phyloP scores from a whole-genome alignment of 345 rosid genomes.

The Eucalyptus sp. region DNA sequence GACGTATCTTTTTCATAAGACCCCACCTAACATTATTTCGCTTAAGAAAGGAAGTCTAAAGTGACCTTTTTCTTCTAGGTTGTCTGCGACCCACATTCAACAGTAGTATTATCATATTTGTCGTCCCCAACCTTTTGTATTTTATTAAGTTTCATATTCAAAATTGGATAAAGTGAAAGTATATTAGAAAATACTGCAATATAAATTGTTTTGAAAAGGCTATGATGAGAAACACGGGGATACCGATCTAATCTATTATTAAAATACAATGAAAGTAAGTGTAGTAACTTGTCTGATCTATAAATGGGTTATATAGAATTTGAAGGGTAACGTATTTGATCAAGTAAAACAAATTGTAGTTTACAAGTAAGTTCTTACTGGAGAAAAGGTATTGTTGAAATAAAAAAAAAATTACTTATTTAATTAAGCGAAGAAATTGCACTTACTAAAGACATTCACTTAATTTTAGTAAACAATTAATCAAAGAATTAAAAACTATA shows the following conservation, averaged over 20 bases:
- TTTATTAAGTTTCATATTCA: not conserved
- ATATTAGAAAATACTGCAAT: not conserved
- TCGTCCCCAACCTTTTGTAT: not conserved
- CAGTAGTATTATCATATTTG: fast-evolving
- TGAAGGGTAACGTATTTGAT: not conserved
- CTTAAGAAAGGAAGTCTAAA: not conserved
- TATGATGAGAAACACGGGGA: not conserved
- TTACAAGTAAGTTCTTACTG: not conserved
- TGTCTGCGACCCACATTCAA: not conserved
- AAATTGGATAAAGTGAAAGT: not conserved
- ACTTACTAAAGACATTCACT: not conserved
- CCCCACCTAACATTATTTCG: not conserved
- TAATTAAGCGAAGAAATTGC: not conserved
- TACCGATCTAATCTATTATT: not conserved
- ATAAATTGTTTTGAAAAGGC: not conserved
- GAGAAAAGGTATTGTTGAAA: not conserved
- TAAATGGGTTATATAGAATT: not conserved
- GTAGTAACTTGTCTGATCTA: not conserved
- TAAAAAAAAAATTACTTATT: not conserved
- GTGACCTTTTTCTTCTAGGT: not conserved
- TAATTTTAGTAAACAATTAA: not conserved
- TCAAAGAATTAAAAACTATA: not conserved
- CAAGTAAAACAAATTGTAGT: not conserved
- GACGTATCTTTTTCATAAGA: fast-evolving
- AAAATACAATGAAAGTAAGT: not conserved